A percentile compares a stretch with the other conserved stretches of the same genome.
Evolutionary conservation across 768 basidiomycete species (phyloP).

Genomic region (Panellus pusillus): DNA sequence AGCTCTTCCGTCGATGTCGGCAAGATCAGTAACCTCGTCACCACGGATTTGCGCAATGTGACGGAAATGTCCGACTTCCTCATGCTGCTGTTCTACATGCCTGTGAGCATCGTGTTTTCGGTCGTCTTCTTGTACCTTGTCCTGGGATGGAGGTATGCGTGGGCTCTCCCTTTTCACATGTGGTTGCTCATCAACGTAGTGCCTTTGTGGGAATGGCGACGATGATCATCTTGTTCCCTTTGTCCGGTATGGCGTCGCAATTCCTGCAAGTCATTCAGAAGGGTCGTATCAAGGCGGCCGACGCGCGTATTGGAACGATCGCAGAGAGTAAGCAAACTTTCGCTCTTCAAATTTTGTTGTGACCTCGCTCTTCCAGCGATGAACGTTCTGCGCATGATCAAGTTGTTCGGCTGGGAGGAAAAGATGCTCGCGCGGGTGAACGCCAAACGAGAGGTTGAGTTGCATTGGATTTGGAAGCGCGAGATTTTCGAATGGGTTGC

Average conservation of each 20-base stretch:
- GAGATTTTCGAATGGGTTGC: constrained; percentile 53
- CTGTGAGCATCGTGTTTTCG: constrained; percentile 23
- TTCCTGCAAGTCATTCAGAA: constrained; percentile 27
- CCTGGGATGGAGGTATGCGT: constrained; percentile 30
- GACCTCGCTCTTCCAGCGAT: constrained; percentile 28
- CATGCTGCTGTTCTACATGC: constrained; percentile 23
- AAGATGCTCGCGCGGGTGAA: constrained; percentile 56
- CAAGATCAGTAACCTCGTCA: constrained; percentile 60
- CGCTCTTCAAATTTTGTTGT: constrained; percentile 33
- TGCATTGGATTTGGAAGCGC: constrained; percentile 52
- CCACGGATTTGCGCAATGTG: constrained; percentile 40
- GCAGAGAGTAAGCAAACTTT: constrained; percentile 38
- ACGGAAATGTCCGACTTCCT: constrained; percentile 23
- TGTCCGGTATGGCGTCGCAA: constrained; percentile 43
- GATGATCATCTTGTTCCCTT: constrained; percentile 40
- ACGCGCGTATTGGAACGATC: constrained; percentile 44
- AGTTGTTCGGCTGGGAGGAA: constrained; percentile 68
- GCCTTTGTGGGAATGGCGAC: constrained; percentile 46
- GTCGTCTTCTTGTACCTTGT: constrained; percentile 31
- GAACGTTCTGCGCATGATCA: constrained; percentile 49
- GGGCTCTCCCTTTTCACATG: neutral
- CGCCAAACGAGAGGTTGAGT: constrained; percentile 63
- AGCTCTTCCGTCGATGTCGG: constrained; percentile 39
- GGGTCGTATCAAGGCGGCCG: constrained; percentile 24
- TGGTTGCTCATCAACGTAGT: constrained; percentile 19